Percentiles rank a stretch among this genome's conserved stretches.
Evolutionary conservation across 2,329 filamentous ascomycete genomes (phyloP).

Genomic region (Harringtonia aguacate): DNA sequence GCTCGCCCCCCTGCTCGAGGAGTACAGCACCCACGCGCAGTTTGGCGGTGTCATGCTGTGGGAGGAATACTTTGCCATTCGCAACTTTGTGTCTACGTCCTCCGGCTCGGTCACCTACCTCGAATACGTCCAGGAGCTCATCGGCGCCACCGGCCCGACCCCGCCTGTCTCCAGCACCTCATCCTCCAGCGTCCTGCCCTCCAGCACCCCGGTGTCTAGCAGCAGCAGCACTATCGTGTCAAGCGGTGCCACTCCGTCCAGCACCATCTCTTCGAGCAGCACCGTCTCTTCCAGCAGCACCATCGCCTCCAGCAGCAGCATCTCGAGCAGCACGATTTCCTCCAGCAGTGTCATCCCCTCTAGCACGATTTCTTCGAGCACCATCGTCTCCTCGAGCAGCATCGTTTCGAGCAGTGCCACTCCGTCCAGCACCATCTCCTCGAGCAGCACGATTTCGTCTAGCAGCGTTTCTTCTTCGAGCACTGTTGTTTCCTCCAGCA

Average conservation of each 20-base stretch:
- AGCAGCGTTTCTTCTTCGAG: slow-evolving; percentile 15
- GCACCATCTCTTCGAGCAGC: slow-evolving; percentile 2
- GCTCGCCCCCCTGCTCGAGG: slow-evolving; percentile 14
- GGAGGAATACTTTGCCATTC: slow-evolving; percentile 17
- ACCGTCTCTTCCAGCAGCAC: slow-evolving; percentile 2
- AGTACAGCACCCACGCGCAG: slow-evolving; percentile 14
- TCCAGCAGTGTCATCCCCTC: slow-evolving; percentile 2
- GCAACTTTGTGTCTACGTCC: slow-evolving; percentile 5
- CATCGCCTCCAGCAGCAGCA: slow-evolving; percentile 1
- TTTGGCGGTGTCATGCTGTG: slow-evolving; percentile 25
- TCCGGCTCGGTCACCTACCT: slow-evolving; percentile 15
- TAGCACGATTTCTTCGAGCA: neutral
- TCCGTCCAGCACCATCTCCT: slow-evolving; percentile 17
- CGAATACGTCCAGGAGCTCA: slow-evolving; percentile 4
- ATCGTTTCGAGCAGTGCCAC: slow-evolving; percentile 18
- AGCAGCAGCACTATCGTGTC: slow-evolving; percentile 1
- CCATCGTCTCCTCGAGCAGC: slow-evolving; percentile 12
- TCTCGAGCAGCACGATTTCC: neutral
- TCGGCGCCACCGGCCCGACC: slow-evolving; percentile 2
- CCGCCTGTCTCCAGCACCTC: neutral
- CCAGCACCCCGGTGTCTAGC: slow-evolving; percentile 5
- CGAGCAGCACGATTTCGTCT: slow-evolving; percentile 18
- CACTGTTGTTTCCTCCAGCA: neutral
- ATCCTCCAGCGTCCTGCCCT: slow-evolving; percentile 1
- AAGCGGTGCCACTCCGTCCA: slow-evolving; percentile 1